A percentile compares a stretch with the other conserved stretches of the same genome.
These are phyloP conservation scores for Aspergillus brunneoviolaceus DNA, from an alignment of 2,329 filamentous ascomycete species.

Conservation along the genomic window DNA sequence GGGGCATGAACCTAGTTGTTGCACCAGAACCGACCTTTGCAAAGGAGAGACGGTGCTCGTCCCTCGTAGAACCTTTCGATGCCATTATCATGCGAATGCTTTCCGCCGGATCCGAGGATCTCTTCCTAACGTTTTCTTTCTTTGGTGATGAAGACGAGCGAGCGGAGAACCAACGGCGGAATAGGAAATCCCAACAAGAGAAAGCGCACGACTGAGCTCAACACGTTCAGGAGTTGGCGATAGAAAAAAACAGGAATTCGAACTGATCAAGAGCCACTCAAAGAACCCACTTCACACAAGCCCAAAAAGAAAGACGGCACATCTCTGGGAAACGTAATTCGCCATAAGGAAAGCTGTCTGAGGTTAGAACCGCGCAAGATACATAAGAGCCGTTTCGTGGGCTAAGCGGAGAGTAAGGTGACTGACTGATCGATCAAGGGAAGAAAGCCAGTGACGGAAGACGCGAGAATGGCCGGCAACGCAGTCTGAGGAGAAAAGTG, in stretches of 20 bases:
- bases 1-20: not conserved
- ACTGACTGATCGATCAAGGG: not conserved
- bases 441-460: not conserved
- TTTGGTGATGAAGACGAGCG: conserved; percentile 14
- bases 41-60: conserved; percentile 60
- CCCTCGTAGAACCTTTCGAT: conserved; percentile 30
- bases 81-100: conserved; percentile 29
- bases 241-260: conserved; percentile 28
- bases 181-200: conserved; percentile 22
- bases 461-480: not conserved
- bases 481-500: conserved; percentile 3
- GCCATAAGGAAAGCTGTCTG: conserved; percentile 41
- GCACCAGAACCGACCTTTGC: conserved; percentile 63
- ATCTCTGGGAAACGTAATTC: conserved; percentile 43
- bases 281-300: conserved; percentile 44
- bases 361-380: conserved; percentile 23
- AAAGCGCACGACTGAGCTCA: conserved; percentile 22
- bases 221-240: conserved; percentile 23
- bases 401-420: conserved; percentile 5
- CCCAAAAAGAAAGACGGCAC: conserved; percentile 46
- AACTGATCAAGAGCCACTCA: conserved; percentile 39
- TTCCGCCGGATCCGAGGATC: conserved; percentile 8
- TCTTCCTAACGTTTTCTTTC: conserved; percentile 10
- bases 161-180: conserved; percentile 21
- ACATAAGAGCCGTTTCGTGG: conserved; percentile 1